Evolutionary conservation across 2,329 filamentous ascomycete species (phyloP), one percentile per base, ranked within the genome.

Genomic region (Cercospora citrullina): DNA sequence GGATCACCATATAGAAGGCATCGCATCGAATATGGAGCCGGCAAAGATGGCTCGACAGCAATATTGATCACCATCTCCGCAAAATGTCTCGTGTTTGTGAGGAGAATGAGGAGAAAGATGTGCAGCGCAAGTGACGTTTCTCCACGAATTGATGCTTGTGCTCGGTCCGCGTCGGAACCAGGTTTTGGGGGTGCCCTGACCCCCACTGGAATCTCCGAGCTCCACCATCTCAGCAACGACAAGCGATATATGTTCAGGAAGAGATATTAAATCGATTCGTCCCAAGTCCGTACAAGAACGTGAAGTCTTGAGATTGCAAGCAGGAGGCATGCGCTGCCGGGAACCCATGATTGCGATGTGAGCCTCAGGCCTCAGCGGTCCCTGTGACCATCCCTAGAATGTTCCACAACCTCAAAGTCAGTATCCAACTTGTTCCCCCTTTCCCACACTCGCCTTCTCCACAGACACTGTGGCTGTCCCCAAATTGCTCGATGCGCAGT

Each of bases 131-230:
- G 42, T 30, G 45, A 30, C 18, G 45, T 55, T 62, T 62, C 18
- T 63, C 65, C 65, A 58, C 65, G 65, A 67, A 63, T 67, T 48
- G 60, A 31, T 48, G 31, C 55, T 23, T 39, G 60, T 30, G 33
- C 60, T 53, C 65, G 65, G 51, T 51, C 65, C 65, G 60, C 4
- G 28, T 62, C 60, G 60, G 36, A 51, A 8, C n/a, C 6, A 9
- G 10, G n/a, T 21, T 59, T 36, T 2, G 55, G 55, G 55, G 55
- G 30, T 18, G 28, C 6, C 6, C 7, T 33, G 28, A 21, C 55
- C 55, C 55, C 55, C 55, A 59, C 18, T 33, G 18, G 3, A 16
- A 10, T n/a, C 14, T 57, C 26, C n/a, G 21, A 48, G 21, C 18
- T 48, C 45, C 10, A 10, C 21, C 18, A 48, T 12, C 6, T 48